Base-by-base conservation (phyloP, 176 grass and related monocot genomes). In the Alopecurus myosuroides region DNA sequence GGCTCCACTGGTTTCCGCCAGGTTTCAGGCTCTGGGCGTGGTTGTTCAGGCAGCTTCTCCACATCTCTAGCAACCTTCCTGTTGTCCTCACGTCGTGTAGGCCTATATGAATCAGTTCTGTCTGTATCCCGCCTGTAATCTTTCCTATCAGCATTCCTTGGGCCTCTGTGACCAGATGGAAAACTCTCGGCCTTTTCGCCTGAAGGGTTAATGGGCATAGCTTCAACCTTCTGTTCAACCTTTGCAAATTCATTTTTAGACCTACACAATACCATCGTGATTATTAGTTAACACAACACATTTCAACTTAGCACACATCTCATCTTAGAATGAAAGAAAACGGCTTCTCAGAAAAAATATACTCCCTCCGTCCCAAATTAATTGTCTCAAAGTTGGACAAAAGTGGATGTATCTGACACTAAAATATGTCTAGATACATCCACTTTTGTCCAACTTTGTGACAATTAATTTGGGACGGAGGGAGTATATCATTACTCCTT, bases 1-100 rank as follows among this genome's bases (percentile, higher is more conserved):
- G 88, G 74, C 58, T 90, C 91, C 35, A 90, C 86, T 20, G 94
- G 94, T 65, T 99, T 99, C 73, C 94, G 97, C 97, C 97, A 99
- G 67, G 88, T 94, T 68, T 96, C 91, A 73, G 94, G 88, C 53
- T 94, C 91, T 61, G 78, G 80, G 8, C 88, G 81, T 75, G 51
- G 91, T 81, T 88, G 94, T 67, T 98, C 93, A 46, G 80, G 84
- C 62, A 62, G 42, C 57, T 90, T 92, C 81, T 88, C 94, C 57
- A 78, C 65, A 72, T 92, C 92, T 84, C 84, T 86, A 61, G 68
- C 55, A 49, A 71, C 76, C 74, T 81, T 93, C 72, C 84, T 66
- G 48, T 52, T 90, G 42, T 98, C 89, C 61, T 93, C 92, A 17
- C 89, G 77, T 76, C 91, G 86, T 39, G 57, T 82, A 84, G 87